A percentile compares a stretch with the other conserved stretches of the same genome.
phyloP scores from a whole-genome alignment of 495 filamentous ascomycete genomes.

The Parachaetomium inaequale region DNA sequence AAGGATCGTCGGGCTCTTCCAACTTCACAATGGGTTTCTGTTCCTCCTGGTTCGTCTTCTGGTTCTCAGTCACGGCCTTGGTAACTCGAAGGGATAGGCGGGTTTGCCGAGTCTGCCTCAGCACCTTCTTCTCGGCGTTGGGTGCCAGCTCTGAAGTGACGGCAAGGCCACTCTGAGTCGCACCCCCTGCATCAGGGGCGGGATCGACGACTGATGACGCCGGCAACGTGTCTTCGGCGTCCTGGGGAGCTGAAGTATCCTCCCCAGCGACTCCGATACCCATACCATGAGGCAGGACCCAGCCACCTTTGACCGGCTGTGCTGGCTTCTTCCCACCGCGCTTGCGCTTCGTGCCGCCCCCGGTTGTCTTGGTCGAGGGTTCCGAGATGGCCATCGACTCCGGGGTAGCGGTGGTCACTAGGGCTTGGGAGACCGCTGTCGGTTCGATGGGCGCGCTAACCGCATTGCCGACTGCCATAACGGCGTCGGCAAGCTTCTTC shows the following conservation, averaged over 20 bases:
- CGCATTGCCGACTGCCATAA: neutral
- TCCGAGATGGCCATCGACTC: neutral
- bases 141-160: neutral
- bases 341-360: constrained; percentile 10
- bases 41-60: neutral
- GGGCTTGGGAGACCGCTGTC: neutral
- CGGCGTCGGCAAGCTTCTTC: constrained; percentile 9
- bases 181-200: no score
- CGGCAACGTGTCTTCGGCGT: neutral
- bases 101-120: neutral
- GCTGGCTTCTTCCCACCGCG: constrained; percentile 10
- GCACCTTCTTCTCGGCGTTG: neutral
- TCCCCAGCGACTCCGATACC: constrained; percentile 19
- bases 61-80: neutral
- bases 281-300: constrained; percentile 42
- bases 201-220: neutral
- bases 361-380: neutral
- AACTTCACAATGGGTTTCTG: neutral
- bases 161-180: neutral
- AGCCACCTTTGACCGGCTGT: constrained; percentile 31
- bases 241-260: neutral
- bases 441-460: neutral
- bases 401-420: no score
- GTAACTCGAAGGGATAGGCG: constrained; percentile 1
- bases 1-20: neutral